Evolutionary conservation across 768 basidiomycete species (phyloP).

Genomic region (Podaxis sp.): DNA sequence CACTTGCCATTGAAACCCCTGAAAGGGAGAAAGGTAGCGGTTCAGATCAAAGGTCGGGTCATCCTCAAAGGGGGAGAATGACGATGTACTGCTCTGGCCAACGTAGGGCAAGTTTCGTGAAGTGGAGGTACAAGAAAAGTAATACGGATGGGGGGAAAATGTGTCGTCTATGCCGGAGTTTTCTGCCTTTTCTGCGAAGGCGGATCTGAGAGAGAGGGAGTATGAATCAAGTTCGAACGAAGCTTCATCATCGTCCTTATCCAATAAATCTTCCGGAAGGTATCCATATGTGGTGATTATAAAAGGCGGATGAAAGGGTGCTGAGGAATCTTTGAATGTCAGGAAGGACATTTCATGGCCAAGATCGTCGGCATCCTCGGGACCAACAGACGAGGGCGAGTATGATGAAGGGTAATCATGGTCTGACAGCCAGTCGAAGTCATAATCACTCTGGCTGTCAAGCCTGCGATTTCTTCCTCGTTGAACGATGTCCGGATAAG

Average conservation of each 20-base stretch:
- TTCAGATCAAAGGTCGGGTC: slow-evolving; percentile 35
- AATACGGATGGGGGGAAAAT: slow-evolving; percentile 26
- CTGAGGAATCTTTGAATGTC: not conserved
- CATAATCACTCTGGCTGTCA: not conserved
- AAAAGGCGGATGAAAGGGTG: not conserved
- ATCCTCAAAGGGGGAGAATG: slow-evolving; percentile 50
- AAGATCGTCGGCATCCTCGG: not conserved
- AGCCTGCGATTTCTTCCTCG: not conserved
- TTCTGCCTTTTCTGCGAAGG: not conserved
- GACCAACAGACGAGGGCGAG: not conserved
- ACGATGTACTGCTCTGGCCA: not conserved
- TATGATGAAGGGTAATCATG: slow-evolving; percentile 11
- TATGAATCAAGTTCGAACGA: slow-evolving; percentile 1
- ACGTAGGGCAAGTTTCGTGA: slow-evolving; percentile 29
- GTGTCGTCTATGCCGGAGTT: not conserved
- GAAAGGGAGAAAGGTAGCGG: slow-evolving; percentile 29
- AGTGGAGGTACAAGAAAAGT: slow-evolving; percentile 48
- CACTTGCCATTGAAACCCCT: slow-evolving; percentile 32
- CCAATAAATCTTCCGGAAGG: slow-evolving; percentile 9
- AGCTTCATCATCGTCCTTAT: not conserved
- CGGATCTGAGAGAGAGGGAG: not conserved
- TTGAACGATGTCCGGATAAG: not conserved
- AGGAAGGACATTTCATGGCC: slow-evolving; percentile 8
- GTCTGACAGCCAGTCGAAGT: slow-evolving; percentile 9
- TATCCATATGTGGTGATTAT: not conserved